Conservation (phyloP, 192 early-diverging fungal species). For the Backusella circina region DNA sequence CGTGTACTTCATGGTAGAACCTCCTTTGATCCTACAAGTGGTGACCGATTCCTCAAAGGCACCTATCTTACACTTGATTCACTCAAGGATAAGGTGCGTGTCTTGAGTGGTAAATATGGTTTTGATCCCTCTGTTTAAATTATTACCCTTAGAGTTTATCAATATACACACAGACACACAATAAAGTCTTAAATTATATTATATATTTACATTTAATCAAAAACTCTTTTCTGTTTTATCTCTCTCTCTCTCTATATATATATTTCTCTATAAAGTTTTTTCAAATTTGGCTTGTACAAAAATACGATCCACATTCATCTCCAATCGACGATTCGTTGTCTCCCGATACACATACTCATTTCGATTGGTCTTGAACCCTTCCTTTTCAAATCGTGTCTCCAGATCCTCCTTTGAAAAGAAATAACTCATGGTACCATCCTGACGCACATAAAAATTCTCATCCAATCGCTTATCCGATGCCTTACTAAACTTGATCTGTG, state of each 20-base stretch:
- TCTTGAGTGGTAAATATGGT: slow-evolving; percentile 16
- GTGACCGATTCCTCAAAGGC: slow-evolving; percentile 76
- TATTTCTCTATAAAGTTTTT: slow-evolving; percentile 39
- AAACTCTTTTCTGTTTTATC: background rate
- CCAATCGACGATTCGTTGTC: slow-evolving; percentile 65
- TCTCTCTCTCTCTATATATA: background rate
- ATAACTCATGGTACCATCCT: slow-evolving; percentile 92
- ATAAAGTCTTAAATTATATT: background rate
- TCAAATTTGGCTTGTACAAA: slow-evolving; percentile 78
- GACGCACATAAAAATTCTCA: slow-evolving; percentile 94
- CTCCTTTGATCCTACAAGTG: slow-evolving; percentile 65
- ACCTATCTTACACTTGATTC: slow-evolving; percentile 55
- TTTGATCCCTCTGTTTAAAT: slow-evolving; percentile 6
- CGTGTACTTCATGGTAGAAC: slow-evolving; percentile 76
- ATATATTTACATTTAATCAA: background rate
- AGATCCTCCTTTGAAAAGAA: slow-evolving; percentile 78
- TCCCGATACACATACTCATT: slow-evolving; percentile 65
- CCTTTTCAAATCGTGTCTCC: slow-evolving; percentile 54
- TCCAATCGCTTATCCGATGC: slow-evolving; percentile 75
- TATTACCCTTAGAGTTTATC: background rate
- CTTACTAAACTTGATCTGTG: slow-evolving; percentile 86
- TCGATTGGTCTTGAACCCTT: slow-evolving; percentile 55
- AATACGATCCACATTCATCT: slow-evolving; percentile 64
- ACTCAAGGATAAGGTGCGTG: slow-evolving; percentile 51
- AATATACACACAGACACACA: background rate